Percentiles rank a stretch among this genome's conserved stretches.
phyloP scores from a whole-genome alignment of 371 early-diverging fungal genomes.

The Saksenaea oblongispora region DNA sequence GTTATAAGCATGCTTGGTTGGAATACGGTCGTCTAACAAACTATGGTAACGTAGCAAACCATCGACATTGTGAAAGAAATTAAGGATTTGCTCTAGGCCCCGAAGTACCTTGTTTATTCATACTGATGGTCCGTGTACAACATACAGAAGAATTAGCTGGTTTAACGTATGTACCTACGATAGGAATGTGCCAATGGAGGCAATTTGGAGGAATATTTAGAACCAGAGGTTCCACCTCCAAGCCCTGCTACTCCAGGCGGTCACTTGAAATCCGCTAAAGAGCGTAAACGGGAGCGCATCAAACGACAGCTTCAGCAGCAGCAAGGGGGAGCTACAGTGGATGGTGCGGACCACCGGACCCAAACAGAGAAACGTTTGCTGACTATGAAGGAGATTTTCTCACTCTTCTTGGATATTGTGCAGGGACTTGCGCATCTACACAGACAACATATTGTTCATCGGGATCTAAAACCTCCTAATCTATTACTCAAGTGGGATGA shows the following conservation, averaged over 20 bases:
- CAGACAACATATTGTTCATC: slow-evolving; percentile 77
- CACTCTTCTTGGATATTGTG: slow-evolving; percentile 87
- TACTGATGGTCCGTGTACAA: slow-evolving; percentile 71
- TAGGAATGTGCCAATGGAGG: slow-evolving; percentile 94
- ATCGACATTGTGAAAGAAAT: too few species aligned
- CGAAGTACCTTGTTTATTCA: slow-evolving; percentile 91
- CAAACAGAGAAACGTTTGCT: slow-evolving; percentile 46
- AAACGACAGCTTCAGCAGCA: slow-evolving; percentile 29
- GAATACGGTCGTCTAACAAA: slow-evolving; percentile 77
- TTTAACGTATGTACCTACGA: background rate
- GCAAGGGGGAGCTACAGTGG: background rate
- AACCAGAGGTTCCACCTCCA: slow-evolving; percentile 14
- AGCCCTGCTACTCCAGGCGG: background rate
- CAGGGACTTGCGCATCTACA: slow-evolving; percentile 89
- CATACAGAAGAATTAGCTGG: background rate
- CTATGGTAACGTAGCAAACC: slow-evolving; percentile 61
- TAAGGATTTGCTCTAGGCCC: slow-evolving; percentile 55
- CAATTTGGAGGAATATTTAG: slow-evolving; percentile 91
- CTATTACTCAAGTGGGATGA: slow-evolving; percentile 75
- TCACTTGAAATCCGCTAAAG: slow-evolving; percentile 20
- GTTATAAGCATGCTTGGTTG: slow-evolving; percentile 94
- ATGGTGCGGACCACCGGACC: background rate
- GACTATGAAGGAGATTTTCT: slow-evolving; percentile 73
- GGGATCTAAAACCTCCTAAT: slow-evolving; percentile 93
- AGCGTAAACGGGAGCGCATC: slow-evolving; percentile 42